Conservation (phyloP, 257 asterid genomes). For the Solanum bulbocastanum region DNA sequence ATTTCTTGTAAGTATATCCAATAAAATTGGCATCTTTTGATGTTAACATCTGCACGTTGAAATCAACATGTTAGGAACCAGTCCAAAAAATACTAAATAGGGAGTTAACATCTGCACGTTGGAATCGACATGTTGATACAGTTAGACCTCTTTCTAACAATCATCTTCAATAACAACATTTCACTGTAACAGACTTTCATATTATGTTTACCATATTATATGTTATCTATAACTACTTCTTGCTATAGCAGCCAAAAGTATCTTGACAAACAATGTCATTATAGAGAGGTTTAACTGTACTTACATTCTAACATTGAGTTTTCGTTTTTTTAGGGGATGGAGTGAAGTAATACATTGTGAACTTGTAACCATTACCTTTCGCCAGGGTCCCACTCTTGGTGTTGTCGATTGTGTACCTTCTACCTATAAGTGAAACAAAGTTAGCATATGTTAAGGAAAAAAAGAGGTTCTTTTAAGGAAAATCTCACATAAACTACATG, state of each 20-base stretch:
- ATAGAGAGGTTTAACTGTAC: neutral
- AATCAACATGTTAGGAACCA: neutral
- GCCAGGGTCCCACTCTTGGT: conserved; percentile 96
- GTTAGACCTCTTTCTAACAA: neutral
- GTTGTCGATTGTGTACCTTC: conserved; percentile 49
- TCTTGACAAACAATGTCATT: neutral
- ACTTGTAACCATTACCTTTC: conserved; percentile 51
- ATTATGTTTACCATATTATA: neutral
- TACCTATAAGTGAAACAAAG: conserved; percentile 28
- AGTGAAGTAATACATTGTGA: neutral
- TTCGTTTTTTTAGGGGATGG: neutral
- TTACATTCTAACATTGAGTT: neutral
- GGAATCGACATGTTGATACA: neutral
- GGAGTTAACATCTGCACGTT: too few relatives aligned
- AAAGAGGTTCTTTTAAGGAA: neutral
- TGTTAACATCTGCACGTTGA: conserved; percentile 67
- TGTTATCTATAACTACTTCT: neutral
- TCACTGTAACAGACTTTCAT: neutral
- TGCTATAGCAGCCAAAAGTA: neutral
- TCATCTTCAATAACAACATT: neutral
- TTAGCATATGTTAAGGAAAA: neutral
- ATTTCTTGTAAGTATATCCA: conserved; percentile 94
- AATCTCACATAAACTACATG: neutral
- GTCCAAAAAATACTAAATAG: neutral
- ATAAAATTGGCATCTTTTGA: conserved; percentile 91